Percentiles rank a stretch among this genome's conserved stretches.
Evolutionary conservation across 1,139 yeast genomes (phyloP).

Genomic region (Blastobotrys capitulatus): DNA sequence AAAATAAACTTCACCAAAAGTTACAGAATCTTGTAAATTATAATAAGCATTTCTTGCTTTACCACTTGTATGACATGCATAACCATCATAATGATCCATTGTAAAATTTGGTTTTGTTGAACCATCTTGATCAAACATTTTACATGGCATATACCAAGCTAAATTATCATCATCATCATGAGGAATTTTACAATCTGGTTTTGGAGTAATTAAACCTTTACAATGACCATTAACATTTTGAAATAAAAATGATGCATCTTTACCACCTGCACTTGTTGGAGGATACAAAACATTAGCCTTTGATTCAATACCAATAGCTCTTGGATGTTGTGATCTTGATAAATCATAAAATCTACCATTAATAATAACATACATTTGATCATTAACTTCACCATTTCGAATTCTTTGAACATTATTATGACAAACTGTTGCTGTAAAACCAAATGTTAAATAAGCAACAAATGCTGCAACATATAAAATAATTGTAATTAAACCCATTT

Average conservation of each 20-base stretch:
- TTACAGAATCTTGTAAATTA: slow-evolving; percentile 41
- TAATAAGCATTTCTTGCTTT: slow-evolving; percentile 67
- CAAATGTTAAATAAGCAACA: slow-evolving; percentile 85
- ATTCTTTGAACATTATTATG: slow-evolving; percentile 46
- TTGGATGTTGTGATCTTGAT: slow-evolving; percentile 68
- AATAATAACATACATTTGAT: slow-evolving; percentile 48
- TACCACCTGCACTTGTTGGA: slow-evolving; percentile 83
- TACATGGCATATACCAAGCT: slow-evolving; percentile 98
- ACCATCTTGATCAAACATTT: slow-evolving; percentile 63
- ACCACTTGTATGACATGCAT: slow-evolving; percentile 83
- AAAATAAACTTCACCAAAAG: slow-evolving; percentile 70
- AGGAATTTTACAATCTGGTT: slow-evolving; percentile 66
- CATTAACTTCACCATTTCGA: slow-evolving; percentile 56
- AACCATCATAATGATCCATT: slow-evolving; percentile 60
- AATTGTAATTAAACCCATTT: slow-evolving; percentile 74
- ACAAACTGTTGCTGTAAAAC: slow-evolving; percentile 86
- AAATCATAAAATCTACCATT: slow-evolving; percentile 80
- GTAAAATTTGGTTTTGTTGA: slow-evolving; percentile 59
- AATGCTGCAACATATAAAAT: slow-evolving; percentile 69
- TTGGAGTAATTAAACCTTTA: slow-evolving; percentile 72
- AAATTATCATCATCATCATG: slow-evolving; percentile 52
- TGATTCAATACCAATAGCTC: slow-evolving; percentile 65
- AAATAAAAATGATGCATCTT: slow-evolving; percentile 77
- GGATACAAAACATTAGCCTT: slow-evolving; percentile 74
- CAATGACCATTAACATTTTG: slow-evolving; percentile 93